phyloP scores from a whole-genome alignment of 257 asterid genomes.

The Leonotis leonurus region DNA sequence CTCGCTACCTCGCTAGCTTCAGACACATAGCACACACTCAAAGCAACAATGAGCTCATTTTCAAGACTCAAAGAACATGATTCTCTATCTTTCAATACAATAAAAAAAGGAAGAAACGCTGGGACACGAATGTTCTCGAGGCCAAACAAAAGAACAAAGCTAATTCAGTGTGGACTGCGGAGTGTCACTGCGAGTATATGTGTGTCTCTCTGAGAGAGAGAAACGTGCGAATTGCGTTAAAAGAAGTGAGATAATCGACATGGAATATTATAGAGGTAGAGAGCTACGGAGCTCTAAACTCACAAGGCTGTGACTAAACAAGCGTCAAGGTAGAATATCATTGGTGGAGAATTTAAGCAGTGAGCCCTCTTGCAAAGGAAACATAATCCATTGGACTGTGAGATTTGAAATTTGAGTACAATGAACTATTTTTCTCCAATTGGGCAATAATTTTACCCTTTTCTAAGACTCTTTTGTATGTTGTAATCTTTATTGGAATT shows the following conservation, averaged over 20 bases:
- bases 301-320: constrained; percentile 11
- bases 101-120: constrained; percentile 17
- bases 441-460: constrained; percentile 15
- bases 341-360: constrained; percentile 5
- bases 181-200: constrained; percentile 26
- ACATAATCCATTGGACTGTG: constrained; percentile 16
- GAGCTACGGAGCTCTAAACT: neutral
- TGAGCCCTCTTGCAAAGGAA: constrained; percentile 8
- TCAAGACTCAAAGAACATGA: constrained; percentile 14
- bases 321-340: neutral
- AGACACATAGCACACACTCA: constrained; percentile 5
- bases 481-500: too few species aligned
- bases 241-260: constrained; percentile 42
- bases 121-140: constrained; percentile 55
- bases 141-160: constrained; percentile 40
- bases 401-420: neutral
- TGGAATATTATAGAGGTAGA: constrained; percentile 24
- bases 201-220: constrained; percentile 29
- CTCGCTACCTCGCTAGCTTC: too few species aligned
- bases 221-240: constrained; percentile 57
- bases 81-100: neutral
- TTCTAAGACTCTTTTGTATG: neutral
- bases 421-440: constrained; percentile 18
- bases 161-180: constrained; percentile 19
- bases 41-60: constrained; percentile 16